phyloP scores from a whole-genome alignment of 306 rosid species.

The Morella rubra region DNA sequence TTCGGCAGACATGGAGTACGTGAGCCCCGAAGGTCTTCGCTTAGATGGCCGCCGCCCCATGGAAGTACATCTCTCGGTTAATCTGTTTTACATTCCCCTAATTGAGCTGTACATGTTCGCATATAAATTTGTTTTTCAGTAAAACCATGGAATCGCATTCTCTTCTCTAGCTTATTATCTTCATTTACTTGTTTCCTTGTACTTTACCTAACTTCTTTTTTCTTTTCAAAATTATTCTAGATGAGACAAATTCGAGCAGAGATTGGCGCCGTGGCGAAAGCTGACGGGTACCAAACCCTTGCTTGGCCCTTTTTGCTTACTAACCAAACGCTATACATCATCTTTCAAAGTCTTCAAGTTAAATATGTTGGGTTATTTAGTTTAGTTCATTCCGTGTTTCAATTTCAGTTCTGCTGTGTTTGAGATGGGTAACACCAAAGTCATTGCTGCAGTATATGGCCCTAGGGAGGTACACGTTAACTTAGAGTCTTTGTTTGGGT shows the following conservation, averaged over 20 bases:
- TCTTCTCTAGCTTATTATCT: not conserved
- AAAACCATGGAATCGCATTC: conserved; percentile 33
- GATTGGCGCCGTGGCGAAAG: conserved; percentile 83
- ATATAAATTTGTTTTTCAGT: not conserved
- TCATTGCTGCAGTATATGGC: conserved; percentile 89
- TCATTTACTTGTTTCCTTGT: not conserved
- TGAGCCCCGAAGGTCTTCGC: conserved; percentile 95
- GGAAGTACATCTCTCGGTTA: conserved; percentile 33
- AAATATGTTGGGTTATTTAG: not conserved
- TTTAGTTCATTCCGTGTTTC: not conserved
- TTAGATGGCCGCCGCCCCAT: conserved; percentile 82
- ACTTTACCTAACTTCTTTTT: not conserved
- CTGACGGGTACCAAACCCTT: conserved; percentile 57
- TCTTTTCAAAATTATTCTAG: conserved; percentile 30
- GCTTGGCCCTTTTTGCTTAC: not conserved
- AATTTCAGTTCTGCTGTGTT: conserved; percentile 69
- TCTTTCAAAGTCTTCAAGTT: not conserved
- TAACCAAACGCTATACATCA: not conserved
- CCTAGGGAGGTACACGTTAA: conserved; percentile 68
- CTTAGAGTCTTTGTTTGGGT: not conserved
- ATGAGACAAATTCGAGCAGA: conserved; percentile 93
- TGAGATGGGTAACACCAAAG: conserved; percentile 96
- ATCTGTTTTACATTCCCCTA: not conserved
- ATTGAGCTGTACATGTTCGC: not conserved
- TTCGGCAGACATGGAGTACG: conserved; percentile 61